Conservation (phyloP, 768 basidiomycete species). For the Rhodotorula toruloides region DNA sequence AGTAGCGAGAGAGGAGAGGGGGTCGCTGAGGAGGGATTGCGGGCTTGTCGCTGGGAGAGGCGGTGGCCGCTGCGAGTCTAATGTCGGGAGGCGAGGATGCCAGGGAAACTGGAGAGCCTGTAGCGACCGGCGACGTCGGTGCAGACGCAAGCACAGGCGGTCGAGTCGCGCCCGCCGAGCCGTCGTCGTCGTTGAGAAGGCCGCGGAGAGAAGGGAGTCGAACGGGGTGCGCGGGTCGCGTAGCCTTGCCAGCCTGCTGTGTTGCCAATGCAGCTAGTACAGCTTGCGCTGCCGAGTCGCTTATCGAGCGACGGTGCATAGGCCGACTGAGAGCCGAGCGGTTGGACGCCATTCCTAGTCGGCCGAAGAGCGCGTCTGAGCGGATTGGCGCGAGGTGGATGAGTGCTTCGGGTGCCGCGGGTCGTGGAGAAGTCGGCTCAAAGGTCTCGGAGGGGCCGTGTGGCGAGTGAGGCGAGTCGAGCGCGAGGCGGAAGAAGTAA, state of each 20-base stretch:
- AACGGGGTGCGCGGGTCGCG: neutral
- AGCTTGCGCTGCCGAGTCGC: neutral
- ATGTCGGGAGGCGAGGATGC: neutral
- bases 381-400: constrained; percentile 31
- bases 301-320: neutral
- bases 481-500: constrained; percentile 18
- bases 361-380: neutral
- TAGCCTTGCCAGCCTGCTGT: neutral
- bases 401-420: neutral
- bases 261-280: neutral
- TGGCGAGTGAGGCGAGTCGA: constrained; percentile 14
- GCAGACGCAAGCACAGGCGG: too few relatives aligned
- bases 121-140: constrained; percentile 3
- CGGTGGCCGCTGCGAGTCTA: neutral
- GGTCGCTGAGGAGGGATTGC: neutral
- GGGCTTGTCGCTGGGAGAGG: neutral
- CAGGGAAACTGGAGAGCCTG: neutral
- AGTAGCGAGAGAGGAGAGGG: constrained; percentile 1
- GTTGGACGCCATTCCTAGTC: neutral
- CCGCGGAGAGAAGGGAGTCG: constrained; percentile 20
- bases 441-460: too few relatives aligned
- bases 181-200: constrained; percentile 8
- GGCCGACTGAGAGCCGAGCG: neutral
- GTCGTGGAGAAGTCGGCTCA: neutral
- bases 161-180: neutral